These are phyloP conservation scores for Emydomyces testavorans DNA, from an alignment of 2,329 filamentous ascomycete genomes.

Conservation along the genomic window DNA sequence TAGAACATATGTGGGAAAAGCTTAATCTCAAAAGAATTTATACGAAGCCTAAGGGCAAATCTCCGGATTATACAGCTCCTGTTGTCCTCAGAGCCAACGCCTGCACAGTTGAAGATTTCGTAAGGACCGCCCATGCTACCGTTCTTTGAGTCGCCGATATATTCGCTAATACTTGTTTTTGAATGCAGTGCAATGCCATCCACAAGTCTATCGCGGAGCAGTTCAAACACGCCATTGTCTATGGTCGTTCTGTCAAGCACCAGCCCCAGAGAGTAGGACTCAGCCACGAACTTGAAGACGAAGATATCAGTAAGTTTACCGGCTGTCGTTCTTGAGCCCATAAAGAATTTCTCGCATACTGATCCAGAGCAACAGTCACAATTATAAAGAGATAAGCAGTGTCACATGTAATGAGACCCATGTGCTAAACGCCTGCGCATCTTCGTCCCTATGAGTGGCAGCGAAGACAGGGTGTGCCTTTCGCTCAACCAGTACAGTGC, in stretches of 20 bases:
- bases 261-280: constrained; percentile 93
- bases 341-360: not conserved
- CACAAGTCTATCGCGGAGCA: constrained; percentile 92
- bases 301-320: constrained; percentile 73
- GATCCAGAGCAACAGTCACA: constrained; percentile 20
- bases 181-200: constrained; percentile 76
- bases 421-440: not conserved
- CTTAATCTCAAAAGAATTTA: constrained; percentile 84
- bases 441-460: not conserved
- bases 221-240: constrained; percentile 91
- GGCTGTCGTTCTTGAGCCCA: not conserved
- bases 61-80: constrained; percentile 82
- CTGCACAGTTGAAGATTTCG: constrained; percentile 93
- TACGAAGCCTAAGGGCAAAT: constrained; percentile 92
- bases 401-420: not conserved
- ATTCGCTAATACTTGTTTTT: not conserved
- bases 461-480: not conserved
- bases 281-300: constrained; percentile 80
- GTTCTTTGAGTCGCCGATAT: not conserved
- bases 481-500: not conserved
- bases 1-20: constrained; percentile 99
- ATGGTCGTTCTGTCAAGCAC: constrained; percentile 96
- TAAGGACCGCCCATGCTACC: constrained; percentile 43
- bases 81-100: constrained; percentile 74
- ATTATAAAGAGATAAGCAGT: constrained; percentile 27